A percentile compares a stretch with the other conserved stretches of the same genome.
These are phyloP conservation scores for Exophiala spinifera DNA, from an alignment of 2,329 filamentous ascomycete species.

Conservation along the genomic window DNA sequence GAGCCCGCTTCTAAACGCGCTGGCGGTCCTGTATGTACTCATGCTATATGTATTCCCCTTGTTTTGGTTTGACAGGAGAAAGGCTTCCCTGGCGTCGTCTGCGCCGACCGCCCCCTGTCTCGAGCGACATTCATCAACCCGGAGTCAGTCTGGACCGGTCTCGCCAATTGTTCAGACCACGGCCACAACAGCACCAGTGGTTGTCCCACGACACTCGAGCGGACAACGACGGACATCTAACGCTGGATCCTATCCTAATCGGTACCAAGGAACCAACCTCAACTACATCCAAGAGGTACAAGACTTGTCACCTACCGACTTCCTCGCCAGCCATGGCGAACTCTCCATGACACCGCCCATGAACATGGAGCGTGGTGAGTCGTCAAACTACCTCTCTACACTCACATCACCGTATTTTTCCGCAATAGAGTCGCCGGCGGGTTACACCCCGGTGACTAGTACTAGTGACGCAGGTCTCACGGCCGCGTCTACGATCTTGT, in stretches of 20 bases:
- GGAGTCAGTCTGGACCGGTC: constrained; percentile 21
- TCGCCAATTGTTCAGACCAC: constrained; percentile 38
- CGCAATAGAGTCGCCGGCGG: constrained; percentile 30
- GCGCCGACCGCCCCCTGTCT: constrained; percentile 23
- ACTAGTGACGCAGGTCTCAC: constrained; percentile 32
- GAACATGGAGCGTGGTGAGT: constrained; percentile 30
- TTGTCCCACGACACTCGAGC: constrained; percentile 25
- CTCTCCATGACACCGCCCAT: constrained; percentile 31
- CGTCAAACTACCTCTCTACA: constrained; percentile 27
- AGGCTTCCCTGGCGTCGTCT: constrained; percentile 20
- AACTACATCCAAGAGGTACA: constrained; percentile 38
- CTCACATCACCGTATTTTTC: constrained; percentile 26
- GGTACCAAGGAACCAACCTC: constrained; percentile 36
- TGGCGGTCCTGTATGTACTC: constrained; percentile 28
- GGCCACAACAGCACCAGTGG: constrained; percentile 30
- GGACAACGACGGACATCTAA: constrained; percentile 24
- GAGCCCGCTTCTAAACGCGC: constrained; percentile 42
- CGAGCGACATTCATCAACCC: constrained; percentile 28
- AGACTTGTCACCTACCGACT: constrained; percentile 44
- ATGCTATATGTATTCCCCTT: constrained; percentile 12
- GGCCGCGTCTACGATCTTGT: constrained; percentile 31
- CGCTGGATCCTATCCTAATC: constrained; percentile 37
- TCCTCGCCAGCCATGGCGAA: constrained; percentile 38
- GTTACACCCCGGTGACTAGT: constrained; percentile 25
- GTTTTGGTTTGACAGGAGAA: constrained; percentile 27